Conservation (phyloP, 2,329 filamentous ascomycete species). For the Aspergillus neotritici region DNA sequence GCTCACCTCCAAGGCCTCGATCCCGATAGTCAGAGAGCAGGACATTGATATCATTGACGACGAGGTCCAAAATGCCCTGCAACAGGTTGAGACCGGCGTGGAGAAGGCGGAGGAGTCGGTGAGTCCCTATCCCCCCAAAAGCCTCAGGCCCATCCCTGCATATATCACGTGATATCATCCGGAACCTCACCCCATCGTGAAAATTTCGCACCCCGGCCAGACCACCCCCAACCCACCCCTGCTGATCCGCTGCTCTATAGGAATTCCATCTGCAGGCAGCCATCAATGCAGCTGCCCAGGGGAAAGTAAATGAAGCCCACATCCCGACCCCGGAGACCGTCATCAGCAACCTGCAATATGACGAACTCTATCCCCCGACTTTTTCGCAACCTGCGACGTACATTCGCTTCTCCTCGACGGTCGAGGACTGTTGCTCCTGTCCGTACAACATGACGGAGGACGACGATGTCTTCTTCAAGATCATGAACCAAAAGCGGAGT, state of each 20-base stretch:
- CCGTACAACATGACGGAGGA: conserved; percentile 93
- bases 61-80: conserved; percentile 71
- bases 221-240: conserved; percentile 11
- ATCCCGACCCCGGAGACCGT: conserved; percentile 64
- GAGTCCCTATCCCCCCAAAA: conserved; percentile 48
- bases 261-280: conserved; percentile 94
- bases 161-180: conserved; percentile 36
- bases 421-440: conserved; percentile 87
- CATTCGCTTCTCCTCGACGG: conserved; percentile 95
- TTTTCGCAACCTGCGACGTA: conserved; percentile 87
- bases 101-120: conserved; percentile 97
- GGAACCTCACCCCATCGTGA: conserved; percentile 24
- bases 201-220: conserved; percentile 24
- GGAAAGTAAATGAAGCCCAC: conserved; percentile 58
- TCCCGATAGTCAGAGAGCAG: conserved; percentile 81
- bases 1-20: conserved; percentile 81
- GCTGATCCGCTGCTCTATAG: conserved; percentile 44
- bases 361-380: conserved; percentile 71
- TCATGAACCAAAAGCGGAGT: conserved; percentile 72
- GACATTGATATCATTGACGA: conserved; percentile 90
- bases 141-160: conserved; percentile 30
- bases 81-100: conserved; percentile 88
- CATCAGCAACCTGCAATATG: conserved; percentile 69
- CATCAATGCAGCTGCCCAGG: conserved; percentile 58
- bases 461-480: conserved; percentile 77